Evolutionary conservation across 148 eudicot species (phyloP).

Genomic region (Arctostaphylos glauca): DNA sequence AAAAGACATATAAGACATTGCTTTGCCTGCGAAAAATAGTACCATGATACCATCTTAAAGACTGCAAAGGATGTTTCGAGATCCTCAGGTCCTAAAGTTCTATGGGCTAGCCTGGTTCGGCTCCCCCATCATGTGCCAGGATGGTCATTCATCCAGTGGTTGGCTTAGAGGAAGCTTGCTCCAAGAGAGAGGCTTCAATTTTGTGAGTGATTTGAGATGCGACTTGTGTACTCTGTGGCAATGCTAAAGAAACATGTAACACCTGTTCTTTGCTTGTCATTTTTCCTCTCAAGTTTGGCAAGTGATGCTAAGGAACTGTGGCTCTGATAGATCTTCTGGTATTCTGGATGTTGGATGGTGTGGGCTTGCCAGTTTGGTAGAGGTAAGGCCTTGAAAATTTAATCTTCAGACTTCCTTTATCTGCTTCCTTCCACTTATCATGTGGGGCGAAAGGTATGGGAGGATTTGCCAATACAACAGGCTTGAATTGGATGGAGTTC

Average conservation of each 20-base stretch:
- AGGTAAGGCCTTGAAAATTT: not conserved
- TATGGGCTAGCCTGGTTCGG: not conserved
- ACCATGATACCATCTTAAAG: not conserved
- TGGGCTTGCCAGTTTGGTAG: not conserved
- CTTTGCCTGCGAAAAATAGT: not conserved
- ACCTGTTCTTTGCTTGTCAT: not conserved
- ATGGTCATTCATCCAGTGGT: not conserved
- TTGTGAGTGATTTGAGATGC: not conserved
- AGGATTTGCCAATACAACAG: not conserved
- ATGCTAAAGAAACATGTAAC: not conserved
- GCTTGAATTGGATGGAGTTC: not conserved
- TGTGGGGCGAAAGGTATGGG: not conserved
- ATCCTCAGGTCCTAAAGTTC: not conserved
- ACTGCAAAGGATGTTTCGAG: not conserved
- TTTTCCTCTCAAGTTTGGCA: not conserved
- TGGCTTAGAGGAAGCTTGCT: not conserved
- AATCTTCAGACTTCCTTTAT: not conserved
- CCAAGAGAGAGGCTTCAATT: not conserved
- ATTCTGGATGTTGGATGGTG: not conserved
- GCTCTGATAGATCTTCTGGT: not conserved
- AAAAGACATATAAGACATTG: not conserved
- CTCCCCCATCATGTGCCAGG: not conserved
- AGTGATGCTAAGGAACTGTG: not conserved
- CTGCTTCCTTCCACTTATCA: too few relatives aligned
- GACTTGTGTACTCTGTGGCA: not conserved